These are phyloP conservation scores for Fusarium sacchari DNA, from an alignment of 2,329 filamentous ascomycete species.

Conservation along the genomic window DNA sequence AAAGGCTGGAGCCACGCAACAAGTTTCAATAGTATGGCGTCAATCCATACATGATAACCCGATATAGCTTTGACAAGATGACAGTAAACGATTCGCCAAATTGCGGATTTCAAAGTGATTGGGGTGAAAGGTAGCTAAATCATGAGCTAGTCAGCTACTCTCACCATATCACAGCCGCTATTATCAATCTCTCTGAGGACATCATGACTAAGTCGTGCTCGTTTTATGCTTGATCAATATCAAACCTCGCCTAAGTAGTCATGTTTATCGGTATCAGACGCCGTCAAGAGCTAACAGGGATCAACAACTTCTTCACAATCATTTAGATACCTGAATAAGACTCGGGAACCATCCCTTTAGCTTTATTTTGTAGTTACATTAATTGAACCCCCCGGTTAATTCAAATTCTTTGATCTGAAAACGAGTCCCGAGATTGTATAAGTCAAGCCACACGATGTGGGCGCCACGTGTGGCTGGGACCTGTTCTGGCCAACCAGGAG, in stretches of 20 bases:
- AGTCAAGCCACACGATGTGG: constrained; percentile 45
- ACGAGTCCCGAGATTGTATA: background rate
- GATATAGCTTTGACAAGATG: background rate
- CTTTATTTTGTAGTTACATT: background rate
- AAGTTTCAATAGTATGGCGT: background rate
- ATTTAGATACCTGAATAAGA: background rate
- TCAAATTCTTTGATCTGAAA: background rate
- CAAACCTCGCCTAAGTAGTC: background rate
- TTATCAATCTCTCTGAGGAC: background rate
- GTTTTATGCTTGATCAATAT: background rate
- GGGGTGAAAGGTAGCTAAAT: background rate
- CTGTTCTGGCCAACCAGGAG: constrained; percentile 33
- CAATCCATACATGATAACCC: background rate
- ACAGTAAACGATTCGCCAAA: background rate
- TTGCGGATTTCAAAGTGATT: background rate
- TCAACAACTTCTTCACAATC: background rate
- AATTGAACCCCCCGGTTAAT: background rate
- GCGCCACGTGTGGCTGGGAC: constrained; percentile 15
- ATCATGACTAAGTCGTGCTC: background rate
- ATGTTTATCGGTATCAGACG: background rate
- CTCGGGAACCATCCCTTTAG: background rate
- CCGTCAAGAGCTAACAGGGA: background rate
- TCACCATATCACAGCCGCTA: background rate
- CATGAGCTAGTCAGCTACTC: background rate
- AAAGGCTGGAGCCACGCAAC: background rate